Base-by-base conservation (phyloP, 1,284 basidiomycete species). In the Chalciporus piperatoides region DNA sequence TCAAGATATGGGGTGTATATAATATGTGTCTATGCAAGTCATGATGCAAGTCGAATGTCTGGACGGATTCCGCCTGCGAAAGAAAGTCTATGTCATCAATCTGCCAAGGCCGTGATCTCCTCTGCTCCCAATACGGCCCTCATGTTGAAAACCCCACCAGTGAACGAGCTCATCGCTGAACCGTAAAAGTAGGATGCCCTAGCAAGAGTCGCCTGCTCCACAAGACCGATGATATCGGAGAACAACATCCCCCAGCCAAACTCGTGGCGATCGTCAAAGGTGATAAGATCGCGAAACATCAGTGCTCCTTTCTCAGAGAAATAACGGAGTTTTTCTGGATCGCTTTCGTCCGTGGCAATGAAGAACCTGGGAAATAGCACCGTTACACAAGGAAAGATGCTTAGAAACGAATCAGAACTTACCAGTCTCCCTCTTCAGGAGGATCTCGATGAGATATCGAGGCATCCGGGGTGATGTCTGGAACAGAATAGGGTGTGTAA, bases 271-370 rank as follows among this genome's bases (percentile, higher is more conserved):
- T 74, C 72, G 32, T 69, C 66, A 14, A 63, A 57, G 7, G 65
- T 67, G 14, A 76, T 51, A 4, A 76, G 59, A 50, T 73, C 71
- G 21, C 46, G 46, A 43, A 75, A 63, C 49, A 75, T 57, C 17
- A 74, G 28, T 3, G 64, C 70, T 10, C 70, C 69, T 39, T 67
- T 55, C 14, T 64, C 55, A 15, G 60, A 59, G 48, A 70, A 64
- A 55, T 68, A 66, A 4, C 49, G 45, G 23, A 75, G 42, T 23
- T 64, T 65, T 8, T 64, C 59, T 6, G 62, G 49, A 50, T 65
- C 61, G 15, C 60, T 60, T 48, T 76, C 73, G 48, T 75, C 73
- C 3, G 73, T 76, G 3, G 74, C 71, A 25, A 73, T 52, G 56
- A 69, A 75, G 59, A 75, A 74, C n/a, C 72, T 75, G 32, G 19